Conservation (phyloP, 2,329 filamentous ascomycete genomes). For the Dactylonectria estremocensis region DNA sequence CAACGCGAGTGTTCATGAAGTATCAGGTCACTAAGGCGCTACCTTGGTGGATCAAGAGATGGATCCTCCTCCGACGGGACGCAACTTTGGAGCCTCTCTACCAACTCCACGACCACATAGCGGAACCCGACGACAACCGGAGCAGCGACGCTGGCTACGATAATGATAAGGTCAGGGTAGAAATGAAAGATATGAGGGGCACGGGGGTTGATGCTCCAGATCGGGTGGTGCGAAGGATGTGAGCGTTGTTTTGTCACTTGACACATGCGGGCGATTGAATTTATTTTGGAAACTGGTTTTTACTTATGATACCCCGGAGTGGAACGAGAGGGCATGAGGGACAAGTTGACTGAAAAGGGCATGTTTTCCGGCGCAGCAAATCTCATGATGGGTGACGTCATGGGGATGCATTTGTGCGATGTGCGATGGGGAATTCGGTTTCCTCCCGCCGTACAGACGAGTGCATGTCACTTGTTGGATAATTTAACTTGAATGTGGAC, state of each 20-base stretch:
- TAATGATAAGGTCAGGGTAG: conserved; percentile 57
- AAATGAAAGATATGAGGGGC: conserved; percentile 56
- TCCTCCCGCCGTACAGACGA: background rate
- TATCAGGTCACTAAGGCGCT: conserved; percentile 71
- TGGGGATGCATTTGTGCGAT: background rate
- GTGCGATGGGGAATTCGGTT: background rate
- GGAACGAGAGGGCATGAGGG: conserved; percentile 37
- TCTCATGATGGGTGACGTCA: conserved; percentile 22
- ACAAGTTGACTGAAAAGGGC: background rate
- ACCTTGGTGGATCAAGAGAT: conserved; percentile 74
- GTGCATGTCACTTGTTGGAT: background rate
- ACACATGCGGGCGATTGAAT: conserved; percentile 17
- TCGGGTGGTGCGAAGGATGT: conserved; percentile 8
- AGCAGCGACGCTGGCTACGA: conserved; percentile 52
- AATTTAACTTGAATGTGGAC: background rate
- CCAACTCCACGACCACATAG: conserved; percentile 53
- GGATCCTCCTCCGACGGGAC: conserved; percentile 66
- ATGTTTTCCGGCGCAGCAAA: background rate
- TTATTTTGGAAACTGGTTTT: conserved; percentile 30
- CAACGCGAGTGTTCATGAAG: conserved; percentile 68
- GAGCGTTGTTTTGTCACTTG: conserved; percentile 8
- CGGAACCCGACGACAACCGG: conserved; percentile 51
- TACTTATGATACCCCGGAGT: conserved; percentile 47
- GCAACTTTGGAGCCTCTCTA: conserved; percentile 61
- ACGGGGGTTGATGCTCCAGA: conserved; percentile 39